Base-by-base conservation (phyloP, 805 yeast species). In the Hyphopichia homilentoma region DNA sequence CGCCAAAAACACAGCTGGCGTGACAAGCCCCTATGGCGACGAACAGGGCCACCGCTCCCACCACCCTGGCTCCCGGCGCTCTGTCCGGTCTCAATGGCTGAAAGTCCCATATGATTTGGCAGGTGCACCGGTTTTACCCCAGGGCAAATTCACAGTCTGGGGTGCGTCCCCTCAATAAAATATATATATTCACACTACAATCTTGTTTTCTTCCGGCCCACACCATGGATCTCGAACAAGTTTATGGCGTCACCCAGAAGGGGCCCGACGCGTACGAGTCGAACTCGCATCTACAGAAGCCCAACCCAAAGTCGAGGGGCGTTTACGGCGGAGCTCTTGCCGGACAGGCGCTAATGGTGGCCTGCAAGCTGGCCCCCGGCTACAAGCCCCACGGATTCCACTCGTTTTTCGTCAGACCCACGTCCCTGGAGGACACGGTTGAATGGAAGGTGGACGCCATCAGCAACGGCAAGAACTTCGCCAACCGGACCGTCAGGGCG, bases 301-400 rank as follows among this genome's bases (percentile, higher is more conserved):
- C 68, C 1, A 32, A 38, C 6, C 45, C 50, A 6, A 34, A 31
- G 6, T 32, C 57, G 2, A 40, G 54, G 5, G 63, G 64, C 4
- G 62, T 43, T 1, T 61, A 45, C 30, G 67, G 67, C 3, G 68
- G 68, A 1, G 50, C 47, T 29, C 26, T 62, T 5, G 59, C 52
- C 7, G 67, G 58, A 11, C 69, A 62, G 41, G 63, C 67, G 3
- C 27, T 62, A 7, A 35, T 57, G 17, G 66, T 55, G 14, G 66
- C 64, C 4, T 48, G 60, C 16, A 33, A 40, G 21, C 39, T 57
- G 5, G 39, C 52, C 5, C 34, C 40, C 3, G 66, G 57, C 1
- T 62, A 54, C 35, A 41, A 42, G 16, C 69, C 69, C 1, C 63
- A 62, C 37, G 54, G 68, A 15, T 42, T 61, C 34, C 60, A 61